phyloP scores from a whole-genome alignment of 2,329 filamentous ascomycete species.

The Camillea tinctor region DNA sequence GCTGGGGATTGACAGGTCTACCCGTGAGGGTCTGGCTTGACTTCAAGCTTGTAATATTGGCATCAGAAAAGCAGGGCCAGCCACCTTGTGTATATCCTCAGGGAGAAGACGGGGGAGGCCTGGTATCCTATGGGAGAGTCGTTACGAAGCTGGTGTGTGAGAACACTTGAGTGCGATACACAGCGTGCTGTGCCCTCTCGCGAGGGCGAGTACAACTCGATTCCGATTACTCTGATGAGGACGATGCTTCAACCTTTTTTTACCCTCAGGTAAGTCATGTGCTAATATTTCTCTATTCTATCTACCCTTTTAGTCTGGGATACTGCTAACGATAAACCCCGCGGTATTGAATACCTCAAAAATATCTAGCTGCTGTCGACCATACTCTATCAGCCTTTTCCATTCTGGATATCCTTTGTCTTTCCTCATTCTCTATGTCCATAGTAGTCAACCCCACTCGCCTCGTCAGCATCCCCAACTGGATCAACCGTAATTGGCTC shows the following conservation, averaged over 20 bases:
- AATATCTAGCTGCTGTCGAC: not conserved
- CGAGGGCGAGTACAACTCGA: constrained; percentile 69
- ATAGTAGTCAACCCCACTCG: no score
- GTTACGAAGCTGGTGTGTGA: constrained; percentile 88
- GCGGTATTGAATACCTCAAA: not conserved
- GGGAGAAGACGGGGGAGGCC: constrained; percentile 36
- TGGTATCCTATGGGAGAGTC: constrained; percentile 79
- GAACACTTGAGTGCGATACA: constrained; percentile 95
- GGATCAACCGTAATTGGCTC: not conserved
- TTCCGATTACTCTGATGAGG: constrained; percentile 90
- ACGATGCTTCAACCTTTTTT: constrained; percentile 63
- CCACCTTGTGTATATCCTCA: constrained; percentile 30
- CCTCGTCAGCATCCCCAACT: not conserved
- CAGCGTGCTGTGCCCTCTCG: constrained; percentile 61
- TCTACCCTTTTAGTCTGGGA: constrained; percentile 19
- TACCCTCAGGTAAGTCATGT: constrained; percentile 31
- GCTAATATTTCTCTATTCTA: constrained; percentile 6
- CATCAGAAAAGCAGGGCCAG: constrained; percentile 85
- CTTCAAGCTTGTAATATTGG: constrained; percentile 73
- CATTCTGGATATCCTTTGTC: not conserved
- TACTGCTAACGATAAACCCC: constrained; percentile 31
- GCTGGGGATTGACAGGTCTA: constrained; percentile 57
- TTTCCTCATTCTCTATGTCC: not conserved
- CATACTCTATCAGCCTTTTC: not conserved
- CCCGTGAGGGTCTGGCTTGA: constrained; percentile 87